Base-by-base conservation (phyloP, 352 stramenopile species). In the Phytophthora megakarya region DNA sequence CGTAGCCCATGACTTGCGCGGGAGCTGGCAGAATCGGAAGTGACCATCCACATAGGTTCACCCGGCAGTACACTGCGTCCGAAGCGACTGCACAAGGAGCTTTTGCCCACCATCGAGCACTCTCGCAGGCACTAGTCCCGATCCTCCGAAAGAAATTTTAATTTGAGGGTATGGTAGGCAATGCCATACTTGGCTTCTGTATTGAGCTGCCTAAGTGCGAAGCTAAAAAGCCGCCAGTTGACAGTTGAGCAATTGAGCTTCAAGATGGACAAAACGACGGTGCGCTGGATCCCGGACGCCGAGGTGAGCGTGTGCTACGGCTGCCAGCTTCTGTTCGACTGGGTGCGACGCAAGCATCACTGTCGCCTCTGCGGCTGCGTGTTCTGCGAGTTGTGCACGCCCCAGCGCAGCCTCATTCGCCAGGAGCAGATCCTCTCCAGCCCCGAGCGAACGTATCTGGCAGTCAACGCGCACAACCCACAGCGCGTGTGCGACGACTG, bases 311-410 rank as follows among this genome's bases (percentile, higher is more conserved):
- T 93, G 30, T 96, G 87, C 73, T 76, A 76, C 37, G 73, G 80
- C 52, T 96, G 87, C 42, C 79, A 91, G 35, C 75, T 94, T 49
- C 74, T 93, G 52, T 96, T 96, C 66, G 87, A 96, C 72, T 96
- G 87, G 87, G 78, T 93, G 63, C 88, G 88, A 7, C 87, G 87
- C 59, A 93, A 95, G 52, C 92, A 98, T 65, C 89, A 97, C 72
- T 97, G 92, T 75, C 78, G 79, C 65, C 88, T 80, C 60, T 91
- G 80, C 32, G 87, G 87, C 10, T 79, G 83, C 33, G 78, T 96
- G 8, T 94, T 93, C 59, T 94, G 85, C 51, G 83, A 86, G 25
- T 28, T 87, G 16, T 96, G 85, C 68, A 94, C 84, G 26, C 48
- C 71, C 22, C 77, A 84, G 40, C 83, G 84, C 49, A 87, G 80